phyloP scores from a whole-genome alignment of 768 basidiomycete genomes.

The Kwoniella bestiolae region DNA sequence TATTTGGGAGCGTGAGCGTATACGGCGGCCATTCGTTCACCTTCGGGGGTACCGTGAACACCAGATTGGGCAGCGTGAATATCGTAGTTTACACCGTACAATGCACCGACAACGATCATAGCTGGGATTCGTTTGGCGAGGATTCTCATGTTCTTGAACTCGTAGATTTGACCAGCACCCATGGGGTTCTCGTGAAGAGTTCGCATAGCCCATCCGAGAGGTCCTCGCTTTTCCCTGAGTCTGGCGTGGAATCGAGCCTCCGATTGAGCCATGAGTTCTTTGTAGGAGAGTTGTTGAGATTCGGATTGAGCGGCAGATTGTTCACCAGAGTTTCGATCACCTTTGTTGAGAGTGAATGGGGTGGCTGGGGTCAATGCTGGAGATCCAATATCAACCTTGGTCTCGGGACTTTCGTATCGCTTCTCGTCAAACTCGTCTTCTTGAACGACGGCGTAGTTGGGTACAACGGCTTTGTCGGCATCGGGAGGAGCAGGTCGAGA shows the following conservation, averaged over 20 bases:
- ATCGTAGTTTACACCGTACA: slow-evolving; percentile 52
- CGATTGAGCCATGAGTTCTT: slow-evolving; percentile 31
- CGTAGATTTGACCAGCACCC: slow-evolving; percentile 48
- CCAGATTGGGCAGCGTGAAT: slow-evolving; percentile 53
- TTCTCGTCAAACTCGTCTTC: slow-evolving; percentile 17
- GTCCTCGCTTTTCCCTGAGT: slow-evolving; percentile 47
- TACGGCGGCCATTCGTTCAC: slow-evolving; percentile 54
- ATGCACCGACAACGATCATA: slow-evolving; percentile 30
- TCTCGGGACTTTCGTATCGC: not conserved
- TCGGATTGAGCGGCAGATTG: not conserved
- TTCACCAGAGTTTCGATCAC: slow-evolving; percentile 11
- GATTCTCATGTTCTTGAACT: slow-evolving; percentile 48
- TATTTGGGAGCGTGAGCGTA: slow-evolving; percentile 57
- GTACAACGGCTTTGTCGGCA: slow-evolving; percentile 37
- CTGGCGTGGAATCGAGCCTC: slow-evolving; percentile 48
- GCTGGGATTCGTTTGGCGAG: slow-evolving; percentile 41
- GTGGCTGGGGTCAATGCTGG: slow-evolving; percentile 14
- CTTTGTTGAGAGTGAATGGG: slow-evolving; percentile 10
- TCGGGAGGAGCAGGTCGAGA: slow-evolving; percentile 54
- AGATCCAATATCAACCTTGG: slow-evolving; percentile 2
- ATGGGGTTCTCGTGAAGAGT: slow-evolving; percentile 56
- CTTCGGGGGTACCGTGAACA: slow-evolving; percentile 55
- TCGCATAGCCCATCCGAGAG: slow-evolving; percentile 57
- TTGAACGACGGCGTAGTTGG: slow-evolving; percentile 49
- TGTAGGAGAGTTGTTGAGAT: slow-evolving; percentile 21